Base-by-base conservation (phyloP, 2,329 filamentous ascomycete species). In the Alternaria burnsii region DNA sequence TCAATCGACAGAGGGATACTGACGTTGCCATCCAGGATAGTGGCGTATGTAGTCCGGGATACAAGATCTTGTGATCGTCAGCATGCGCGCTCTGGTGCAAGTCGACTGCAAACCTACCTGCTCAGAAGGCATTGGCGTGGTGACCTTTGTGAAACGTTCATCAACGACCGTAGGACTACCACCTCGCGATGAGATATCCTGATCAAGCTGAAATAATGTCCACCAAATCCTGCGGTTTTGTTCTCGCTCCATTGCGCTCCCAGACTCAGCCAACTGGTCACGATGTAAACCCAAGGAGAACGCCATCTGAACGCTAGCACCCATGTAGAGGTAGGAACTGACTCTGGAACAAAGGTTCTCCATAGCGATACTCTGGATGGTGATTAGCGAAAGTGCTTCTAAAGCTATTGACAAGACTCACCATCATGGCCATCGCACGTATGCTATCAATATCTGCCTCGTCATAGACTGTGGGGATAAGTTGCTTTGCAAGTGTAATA, bases 401-500 rank as follows among this genome's bases (percentile, higher is more conserved):
- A 16, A n/a, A 6, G 7, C 4, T 48, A 11, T 16, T 4, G 22
- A 4, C 6, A 20, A 8, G 8, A 65, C 69, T 57, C 55, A 78
- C 76, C 68, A 77, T 63, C 9, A 76, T 76, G 18, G 74, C 71
- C 54, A 78, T 62, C 1, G 75, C 76, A 18, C 76, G 69, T 55
- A 78, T 74, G 36, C 76, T 78, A 30, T 78, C 76, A 40, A 78
- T 65, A 34, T 78, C 76, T 1, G 76, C 76, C 55, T 76, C 74
- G 40, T 78, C 76, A 48, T 78, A 75, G 1, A 76, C 71, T 8
- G 62, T 53, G 1, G 75, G 69, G 22, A 78, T 71, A 8, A 78
- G 59, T 50, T 73, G 69, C 50, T 78, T 78, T 4, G 75, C 74
- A 18, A 77, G 62, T 4, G 70, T 60, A 26, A 78, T 69, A 24